Evolutionary conservation across 148 eudicot genomes (phyloP), one percentile per base, ranked within the genome.

Genomic region (Tetragonia tetragonoides): DNA sequence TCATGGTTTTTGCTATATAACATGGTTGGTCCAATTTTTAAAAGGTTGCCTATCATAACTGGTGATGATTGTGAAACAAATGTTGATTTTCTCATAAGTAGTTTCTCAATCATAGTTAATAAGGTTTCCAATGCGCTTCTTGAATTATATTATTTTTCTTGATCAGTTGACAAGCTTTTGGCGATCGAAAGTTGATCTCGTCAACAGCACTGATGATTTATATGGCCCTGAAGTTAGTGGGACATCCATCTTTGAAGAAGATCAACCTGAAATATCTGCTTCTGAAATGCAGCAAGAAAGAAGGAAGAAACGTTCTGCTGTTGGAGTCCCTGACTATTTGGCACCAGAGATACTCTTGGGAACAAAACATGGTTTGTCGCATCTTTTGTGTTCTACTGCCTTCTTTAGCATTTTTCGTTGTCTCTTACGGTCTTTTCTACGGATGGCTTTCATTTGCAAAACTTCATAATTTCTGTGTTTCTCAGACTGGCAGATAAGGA

Each of bases 291-390:
- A 93, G 60, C 87, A 83, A 78, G 97, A 93, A 83, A 86, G 89
- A 85, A 83, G 97, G 80, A 83, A 93, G 77, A 95, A 93, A 68
- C 93, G 97, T 69, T 90, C 99, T 80, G 99, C 97, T 79, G 99
- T 95, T 75, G 99, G 99, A 76, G 93, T 97, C 53, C 99, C 99
- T 77, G 99, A 95, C 82, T 95, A 95, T 85, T 86, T 95, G 95
- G 99, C 99, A 68, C 99, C 99, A 16, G 99, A 95, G 85, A 95
- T 95, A 75, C 95, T 95, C 75, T 88, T 95, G 80, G 99, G 99
- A 83, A 95, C 92, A 64, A 97, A 97, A 79, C 99, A 95, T 84
- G 99, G 99, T 95, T 77, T 67, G 97, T 80, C 66, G 69, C n/a
- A 15, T 77, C 38, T 49, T 75, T 72, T 77, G 40, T 80, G 23